Evolutionary conservation across 345 rosid genomes (phyloP), one percentile per base, ranked within the genome.

Genomic region (Ricinus communis): DNA sequence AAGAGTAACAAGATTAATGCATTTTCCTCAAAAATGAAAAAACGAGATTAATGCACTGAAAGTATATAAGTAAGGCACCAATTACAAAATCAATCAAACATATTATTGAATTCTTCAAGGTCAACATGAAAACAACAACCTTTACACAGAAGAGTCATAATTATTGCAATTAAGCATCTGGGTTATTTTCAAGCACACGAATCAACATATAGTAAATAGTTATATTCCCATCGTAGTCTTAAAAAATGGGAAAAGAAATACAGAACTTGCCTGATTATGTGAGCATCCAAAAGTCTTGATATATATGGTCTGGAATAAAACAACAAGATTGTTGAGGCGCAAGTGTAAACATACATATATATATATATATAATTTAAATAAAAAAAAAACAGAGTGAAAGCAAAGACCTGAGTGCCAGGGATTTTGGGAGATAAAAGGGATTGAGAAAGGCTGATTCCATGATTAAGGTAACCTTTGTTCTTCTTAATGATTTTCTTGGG

Each of bases 281-380:
- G 98, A 93, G 84, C 98, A 93, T 69, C 98, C 98, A 74, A 93
- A 91, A 7, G 98, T 91, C 89, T 89, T 93, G 73, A 91, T 74
- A 80, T 85, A 89, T 59, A 91, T 89, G 1, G 85, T 87, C 96
- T 91, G 85, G 70, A 71, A 71, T 0, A 45, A 31, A 66, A 47
- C 71, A 76, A 54, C 57, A 14, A 50, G 6, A 64, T 10, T 1
- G 46, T 1, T 28, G 70, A 52, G 14, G 22, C 53, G 10, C 49
- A 62, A 65, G 56, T 15, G 14, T 65, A 18, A 73, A 6, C 19
- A 8, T 38, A 40, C 22, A 62, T 60, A 12, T 49, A 54, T 19
- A 49, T 2, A 50, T 5, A 30, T 22, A 33, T 6, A 70, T 40
- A 51, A 14, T 16, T 11, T n/a, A n/a, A n/a, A 38, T 43, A 24